Base-by-base conservation (phyloP, 148 eudicot species). In the Drosera capensis region DNA sequence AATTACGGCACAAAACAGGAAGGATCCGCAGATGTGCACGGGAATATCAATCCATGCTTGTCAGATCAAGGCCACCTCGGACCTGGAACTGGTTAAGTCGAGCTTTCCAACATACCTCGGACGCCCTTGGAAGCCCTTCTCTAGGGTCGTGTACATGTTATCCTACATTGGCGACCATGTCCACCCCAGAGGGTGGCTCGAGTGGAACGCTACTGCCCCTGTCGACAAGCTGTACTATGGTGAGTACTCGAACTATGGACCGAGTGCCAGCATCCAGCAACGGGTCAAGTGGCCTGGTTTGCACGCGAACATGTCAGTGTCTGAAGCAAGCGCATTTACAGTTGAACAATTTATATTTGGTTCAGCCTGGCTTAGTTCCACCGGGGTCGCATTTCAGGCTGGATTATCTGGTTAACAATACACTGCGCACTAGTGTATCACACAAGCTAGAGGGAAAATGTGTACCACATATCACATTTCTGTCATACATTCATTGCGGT, bases 1-100 rank as follows among this genome's bases (percentile, higher is more conserved):
- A 11, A 57, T 64, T 34, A 72, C 71, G 1, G 73, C 78, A 19
- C 70, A 68, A 15, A 38, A 47, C n/a, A 43, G 62, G 1, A 25
- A 46, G 1, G 48, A 43, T 15, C 49, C 53, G 1, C 24, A 43
- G 1, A 36, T 36, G 6, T 15, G 12, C 29, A 40, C 78, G 0
- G 78, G 78, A 5, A 64, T 68, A 7, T 57, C 65, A 18, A 60
- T 72, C 52, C 74, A 72, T 1, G 60, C 22, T 2, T 72, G 65
- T 47, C 41, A 16, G 19, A 53, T 72, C 6, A 12, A 14, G 11
- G 65, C 73, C 0, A 45, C 62, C 0, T 19, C 42, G 1, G 78
- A 72, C 2, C 66, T 72, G 12, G 45, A 63, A 19, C 44, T 48
- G 0, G 41, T 59, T 14, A 60, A 65, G 24, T 31, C 25, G 0